These are phyloP conservation scores for Thielaviopsis musarum DNA, from an alignment of 2,329 filamentous ascomycete species.

Conservation along the genomic window DNA sequence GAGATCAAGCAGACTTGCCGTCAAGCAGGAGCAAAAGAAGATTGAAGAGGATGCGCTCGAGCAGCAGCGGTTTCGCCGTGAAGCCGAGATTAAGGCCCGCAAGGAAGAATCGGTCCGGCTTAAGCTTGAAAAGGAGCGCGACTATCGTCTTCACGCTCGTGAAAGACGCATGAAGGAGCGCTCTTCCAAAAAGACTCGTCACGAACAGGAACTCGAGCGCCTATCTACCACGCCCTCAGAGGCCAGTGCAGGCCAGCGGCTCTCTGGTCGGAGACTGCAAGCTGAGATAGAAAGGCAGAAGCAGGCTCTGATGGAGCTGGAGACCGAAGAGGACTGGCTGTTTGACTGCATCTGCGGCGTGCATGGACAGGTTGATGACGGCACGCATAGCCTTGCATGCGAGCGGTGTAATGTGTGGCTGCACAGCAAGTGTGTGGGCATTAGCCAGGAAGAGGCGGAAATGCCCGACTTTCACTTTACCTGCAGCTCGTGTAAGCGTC, in stretches of 20 bases:
- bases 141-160: constrained; percentile 64
- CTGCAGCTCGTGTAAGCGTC: constrained; percentile 59
- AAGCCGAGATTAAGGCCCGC: constrained; percentile 49
- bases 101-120: constrained; percentile 40
- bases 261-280: constrained; percentile 33
- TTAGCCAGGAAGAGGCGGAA: constrained; percentile 64
- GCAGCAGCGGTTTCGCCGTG: constrained; percentile 19
- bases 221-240: constrained; percentile 31
- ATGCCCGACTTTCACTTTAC: constrained; percentile 75
- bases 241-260: background rate
- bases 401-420: constrained; percentile 94
- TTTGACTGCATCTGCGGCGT: constrained; percentile 91
- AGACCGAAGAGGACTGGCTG: constrained; percentile 74
- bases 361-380: constrained; percentile 86
- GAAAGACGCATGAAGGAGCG: constrained; percentile 77
- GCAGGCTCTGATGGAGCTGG: constrained; percentile 53
- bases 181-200: constrained; percentile 63
- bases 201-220: constrained; percentile 68
- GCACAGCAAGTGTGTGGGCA: constrained; percentile 79
- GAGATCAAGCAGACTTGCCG: constrained; percentile 75
- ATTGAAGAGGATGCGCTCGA: constrained; percentile 6
- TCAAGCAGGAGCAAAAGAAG: constrained; percentile 18
- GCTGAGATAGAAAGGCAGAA: constrained; percentile 67
- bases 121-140: constrained; percentile 53
- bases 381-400: constrained; percentile 83